phyloP scores from a whole-genome alignment of 345 rosid species.

The Trapa incisa region DNA sequence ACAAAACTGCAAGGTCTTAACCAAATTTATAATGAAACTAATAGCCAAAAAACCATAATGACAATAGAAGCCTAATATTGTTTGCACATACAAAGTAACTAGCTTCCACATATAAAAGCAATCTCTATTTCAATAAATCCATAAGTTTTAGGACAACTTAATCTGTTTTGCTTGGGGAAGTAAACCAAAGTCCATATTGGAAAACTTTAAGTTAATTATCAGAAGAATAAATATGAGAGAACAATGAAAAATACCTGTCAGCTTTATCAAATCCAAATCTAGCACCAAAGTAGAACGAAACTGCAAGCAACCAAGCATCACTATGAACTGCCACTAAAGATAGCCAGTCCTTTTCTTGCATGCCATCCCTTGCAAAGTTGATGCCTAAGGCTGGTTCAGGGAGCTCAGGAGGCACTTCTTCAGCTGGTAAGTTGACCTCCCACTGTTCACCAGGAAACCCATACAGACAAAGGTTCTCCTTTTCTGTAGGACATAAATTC shows the following conservation, averaged over 20 bases:
- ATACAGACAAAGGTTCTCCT: slow-evolving; percentile 77
- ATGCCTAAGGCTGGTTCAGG: slow-evolving; percentile 94
- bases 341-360: slow-evolving; percentile 83
- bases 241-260: slow-evolving; percentile 42
- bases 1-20: too few relatives aligned
- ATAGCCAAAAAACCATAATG: too few relatives aligned
- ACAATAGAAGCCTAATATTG: too few relatives aligned
- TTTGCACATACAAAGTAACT: too few relatives aligned
- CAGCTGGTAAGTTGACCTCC: slow-evolving; percentile 91
- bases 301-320: slow-evolving; percentile 83
- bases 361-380: slow-evolving; percentile 92
- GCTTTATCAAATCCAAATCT: slow-evolving; percentile 79
- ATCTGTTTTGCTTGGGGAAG: not conserved
- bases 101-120: too few relatives aligned
- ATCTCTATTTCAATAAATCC: too few relatives aligned
- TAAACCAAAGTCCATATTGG: not conserved
- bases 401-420: slow-evolving; percentile 91
- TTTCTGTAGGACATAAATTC: slow-evolving; percentile 30
- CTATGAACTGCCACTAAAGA: slow-evolving; percentile 73
- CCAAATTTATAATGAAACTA: too few relatives aligned
- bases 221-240: not conserved
- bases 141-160: not conserved
- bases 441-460: slow-evolving; percentile 74
- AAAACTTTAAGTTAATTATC: not conserved
- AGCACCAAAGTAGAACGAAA: slow-evolving; percentile 86